Evolutionary conservation across 228 moss, liverwort and hornwort species (phyloP).

Genomic region (Sphagnum fallax): DNA sequence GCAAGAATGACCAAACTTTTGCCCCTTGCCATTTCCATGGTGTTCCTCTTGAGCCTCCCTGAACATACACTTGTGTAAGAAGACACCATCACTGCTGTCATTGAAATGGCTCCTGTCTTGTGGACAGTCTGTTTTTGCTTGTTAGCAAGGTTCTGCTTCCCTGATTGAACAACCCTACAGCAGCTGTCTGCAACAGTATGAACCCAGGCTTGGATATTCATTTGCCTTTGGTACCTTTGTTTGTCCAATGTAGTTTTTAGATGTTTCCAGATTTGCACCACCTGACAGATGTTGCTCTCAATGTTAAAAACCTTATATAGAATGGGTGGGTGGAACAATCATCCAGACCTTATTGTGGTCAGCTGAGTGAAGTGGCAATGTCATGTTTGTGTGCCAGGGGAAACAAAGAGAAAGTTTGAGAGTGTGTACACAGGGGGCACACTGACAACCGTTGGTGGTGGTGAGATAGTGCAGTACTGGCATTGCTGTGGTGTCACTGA

Average conservation of each 20-base stretch:
- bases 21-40: not conserved
- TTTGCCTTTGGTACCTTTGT: not conserved
- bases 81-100: not conserved
- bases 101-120: too few species aligned
- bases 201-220: not conserved
- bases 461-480: conserved; percentile 77
- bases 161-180: not conserved
- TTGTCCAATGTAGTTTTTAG: not conserved
- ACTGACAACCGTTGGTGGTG: conserved; percentile 69
- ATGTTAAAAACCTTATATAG: not conserved
- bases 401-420: conserved; percentile 92
- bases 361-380: not conserved
- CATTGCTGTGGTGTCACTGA: conserved; percentile 77
- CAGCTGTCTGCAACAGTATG: not conserved
- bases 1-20: too few species aligned
- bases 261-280: not conserved
- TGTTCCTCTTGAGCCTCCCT: not conserved
- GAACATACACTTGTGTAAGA: not conserved
- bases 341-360: not conserved
- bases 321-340: not conserved
- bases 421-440: conserved; percentile 83
- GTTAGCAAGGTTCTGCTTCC: not conserved
- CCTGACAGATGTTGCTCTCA: not conserved
- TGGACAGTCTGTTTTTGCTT: too few species aligned
- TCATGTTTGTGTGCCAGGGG: conserved; percentile 32